Evolutionary conservation across 2,329 filamentous ascomycete genomes (phyloP).

Genomic region (Ascochyta viciae-villosae): DNA sequence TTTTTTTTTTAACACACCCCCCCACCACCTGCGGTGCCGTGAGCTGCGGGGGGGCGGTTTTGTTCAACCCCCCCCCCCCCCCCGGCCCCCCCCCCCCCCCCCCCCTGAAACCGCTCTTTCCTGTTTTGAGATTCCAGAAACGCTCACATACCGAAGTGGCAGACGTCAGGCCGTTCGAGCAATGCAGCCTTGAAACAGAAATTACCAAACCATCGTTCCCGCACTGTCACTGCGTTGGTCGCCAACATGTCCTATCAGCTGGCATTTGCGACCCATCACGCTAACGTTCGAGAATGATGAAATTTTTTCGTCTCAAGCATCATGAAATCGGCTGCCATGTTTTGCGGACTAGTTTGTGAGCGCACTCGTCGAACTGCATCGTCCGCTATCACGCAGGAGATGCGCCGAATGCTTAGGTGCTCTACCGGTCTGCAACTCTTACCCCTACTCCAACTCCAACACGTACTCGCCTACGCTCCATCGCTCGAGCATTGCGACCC

Average conservation of each 20-base stretch:
- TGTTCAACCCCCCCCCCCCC: too few species aligned
- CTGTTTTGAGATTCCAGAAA: slow-evolving; percentile 18
- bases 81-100: too few species aligned
- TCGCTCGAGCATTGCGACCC: slow-evolving; percentile 12
- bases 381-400: slow-evolving; percentile 22
- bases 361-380: slow-evolving; percentile 20
- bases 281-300: slow-evolving; percentile 26
- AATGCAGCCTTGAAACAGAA: slow-evolving; percentile 36
- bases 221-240: slow-evolving; percentile 14
- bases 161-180: slow-evolving; percentile 30
- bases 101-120: slow-evolving; percentile 25
- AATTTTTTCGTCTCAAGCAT: slow-evolving; percentile 20
- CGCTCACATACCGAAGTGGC: slow-evolving; percentile 23
- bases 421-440: slow-evolving; percentile 19
- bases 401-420: slow-evolving; percentile 16
- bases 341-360: slow-evolving; percentile 5
- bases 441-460: slow-evolving; percentile 22
- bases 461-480: slow-evolving; percentile 24
- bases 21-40: too few species aligned
- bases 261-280: slow-evolving; percentile 14
- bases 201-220: slow-evolving; percentile 30
- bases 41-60: too few species aligned
- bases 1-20: too few species aligned
- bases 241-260: slow-evolving; percentile 28
- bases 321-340: slow-evolving; percentile 8